phyloP scores from a whole-genome alignment of 139 green algal genomes.

The Eudorina sp. region DNA sequence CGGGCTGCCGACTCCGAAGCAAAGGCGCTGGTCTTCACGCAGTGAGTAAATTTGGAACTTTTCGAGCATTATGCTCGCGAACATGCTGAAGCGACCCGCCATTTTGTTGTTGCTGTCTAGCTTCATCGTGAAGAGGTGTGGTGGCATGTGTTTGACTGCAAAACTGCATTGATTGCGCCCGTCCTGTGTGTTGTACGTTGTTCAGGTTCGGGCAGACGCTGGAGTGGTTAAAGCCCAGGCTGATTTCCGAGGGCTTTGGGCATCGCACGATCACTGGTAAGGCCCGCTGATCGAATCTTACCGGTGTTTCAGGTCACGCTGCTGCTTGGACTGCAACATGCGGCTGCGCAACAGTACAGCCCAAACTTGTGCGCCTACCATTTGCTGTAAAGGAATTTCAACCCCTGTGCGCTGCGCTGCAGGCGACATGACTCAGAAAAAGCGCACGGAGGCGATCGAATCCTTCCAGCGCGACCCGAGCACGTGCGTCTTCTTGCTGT shows the following conservation, averaged over 20 bases:
- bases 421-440: constrained; percentile 76
- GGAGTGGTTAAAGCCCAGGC: constrained; percentile 71
- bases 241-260: constrained; percentile 68
- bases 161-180: no score
- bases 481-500: constrained; percentile 85
- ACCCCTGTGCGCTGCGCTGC: not conserved
- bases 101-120: no score
- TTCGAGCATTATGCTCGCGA: not conserved
- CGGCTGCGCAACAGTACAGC: no score
- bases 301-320: not conserved
- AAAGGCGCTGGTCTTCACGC: constrained; percentile 86
- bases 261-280: constrained; percentile 66
- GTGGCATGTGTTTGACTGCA: no score
- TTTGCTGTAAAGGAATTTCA: no score
- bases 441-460: constrained; percentile 74
- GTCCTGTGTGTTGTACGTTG: no score
- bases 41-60: constrained; percentile 54
- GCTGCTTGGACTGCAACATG: no score
- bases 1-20: constrained; percentile 62
- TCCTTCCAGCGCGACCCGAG: constrained; percentile 83
- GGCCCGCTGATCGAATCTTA: not conserved
- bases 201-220: constrained; percentile 62
- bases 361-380: no score
- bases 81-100: no score
- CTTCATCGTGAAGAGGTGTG: no score